A percentile compares a stretch with the other conserved stretches of the same genome.
Evolutionary conservation across 352 stramenopile genomes (phyloP).

Genomic region (Peronospora destructor): DNA sequence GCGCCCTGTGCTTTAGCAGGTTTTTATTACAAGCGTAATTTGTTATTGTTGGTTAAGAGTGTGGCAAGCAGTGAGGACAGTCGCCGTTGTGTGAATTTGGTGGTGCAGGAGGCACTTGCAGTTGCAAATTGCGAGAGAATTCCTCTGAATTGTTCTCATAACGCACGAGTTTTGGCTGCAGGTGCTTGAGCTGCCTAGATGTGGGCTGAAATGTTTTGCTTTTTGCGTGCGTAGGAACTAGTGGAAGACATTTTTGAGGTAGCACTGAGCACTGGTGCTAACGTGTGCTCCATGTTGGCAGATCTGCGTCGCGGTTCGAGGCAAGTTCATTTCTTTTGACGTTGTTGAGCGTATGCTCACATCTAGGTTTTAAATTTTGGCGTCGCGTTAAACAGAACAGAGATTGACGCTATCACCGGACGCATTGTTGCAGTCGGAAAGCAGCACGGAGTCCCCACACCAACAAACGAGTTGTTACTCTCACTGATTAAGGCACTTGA

Average conservation of each 20-base stretch:
- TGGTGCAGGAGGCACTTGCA: slow-evolving; percentile 51
- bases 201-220: slow-evolving; percentile 2
- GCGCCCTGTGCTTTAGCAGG: too few relatives aligned
- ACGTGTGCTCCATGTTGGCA: slow-evolving; percentile 70
- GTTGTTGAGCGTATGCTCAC: not conserved
- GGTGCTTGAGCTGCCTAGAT: not conserved
- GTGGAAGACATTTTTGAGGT: slow-evolving; percentile 48
- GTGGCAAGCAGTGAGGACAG: slow-evolving; percentile 42
- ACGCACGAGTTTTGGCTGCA: slow-evolving; percentile 1
- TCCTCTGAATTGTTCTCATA: slow-evolving; percentile 30
- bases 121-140: slow-evolving; percentile 47
- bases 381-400: slow-evolving; percentile 30
- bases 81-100: slow-evolving; percentile 33
- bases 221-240: slow-evolving; percentile 34
- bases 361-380: not conserved
- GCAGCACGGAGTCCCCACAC: slow-evolving; percentile 46
- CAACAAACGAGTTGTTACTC: slow-evolving; percentile 51
- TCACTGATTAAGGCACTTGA: slow-evolving; percentile 59
- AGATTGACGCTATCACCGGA: slow-evolving; percentile 71
- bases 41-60: slow-evolving; percentile 20
- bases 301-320: slow-evolving; percentile 56
- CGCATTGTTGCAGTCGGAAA: slow-evolving; percentile 44
- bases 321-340: slow-evolving; percentile 13
- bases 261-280: slow-evolving; percentile 43
- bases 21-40: too few relatives aligned